Evolutionary conservation across 192 early-diverging fungal genomes (phyloP).

Genomic region (Coemansia asiatica): DNA sequence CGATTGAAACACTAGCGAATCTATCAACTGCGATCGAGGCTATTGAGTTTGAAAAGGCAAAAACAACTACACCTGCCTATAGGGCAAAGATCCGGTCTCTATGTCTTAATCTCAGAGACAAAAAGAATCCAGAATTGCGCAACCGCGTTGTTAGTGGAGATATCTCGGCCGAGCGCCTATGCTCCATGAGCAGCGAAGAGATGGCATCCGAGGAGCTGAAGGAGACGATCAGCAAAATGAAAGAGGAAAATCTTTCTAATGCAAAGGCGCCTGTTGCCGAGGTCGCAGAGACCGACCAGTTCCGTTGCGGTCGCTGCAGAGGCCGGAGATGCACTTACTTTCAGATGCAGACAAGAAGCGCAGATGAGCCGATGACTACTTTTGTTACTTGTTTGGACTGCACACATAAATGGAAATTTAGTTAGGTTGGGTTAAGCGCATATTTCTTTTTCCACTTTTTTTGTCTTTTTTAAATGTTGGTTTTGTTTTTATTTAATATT

Average conservation of each 20-base stretch:
- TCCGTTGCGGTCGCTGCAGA: slow-evolving; percentile 92
- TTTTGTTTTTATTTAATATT: background rate
- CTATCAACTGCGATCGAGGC: slow-evolving; percentile 64
- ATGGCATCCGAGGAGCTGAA: slow-evolving; percentile 90
- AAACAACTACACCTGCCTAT: slow-evolving; percentile 60
- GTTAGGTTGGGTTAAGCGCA: slow-evolving; percentile 1
- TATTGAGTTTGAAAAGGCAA: slow-evolving; percentile 60
- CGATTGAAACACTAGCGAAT: slow-evolving; percentile 56
- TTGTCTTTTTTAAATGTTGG: background rate
- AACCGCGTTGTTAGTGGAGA: slow-evolving; percentile 67
- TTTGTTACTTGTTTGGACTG: slow-evolving; percentile 92
- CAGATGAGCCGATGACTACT: slow-evolving; percentile 99
- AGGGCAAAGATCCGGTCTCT: slow-evolving; percentile 75
- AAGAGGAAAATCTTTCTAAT: slow-evolving; percentile 71
- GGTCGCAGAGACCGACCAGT: slow-evolving; percentile 87
- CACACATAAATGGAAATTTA: slow-evolving; percentile 81
- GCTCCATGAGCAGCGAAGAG: slow-evolving; percentile 80
- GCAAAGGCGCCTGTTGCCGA: slow-evolving; percentile 72
- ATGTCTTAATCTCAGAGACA: slow-evolving; percentile 74
- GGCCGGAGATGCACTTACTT: slow-evolving; percentile 84
- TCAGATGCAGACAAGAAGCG: slow-evolving; percentile 96
- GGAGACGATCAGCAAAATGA: slow-evolving; percentile 66
- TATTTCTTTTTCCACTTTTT: background rate
- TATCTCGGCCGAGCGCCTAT: slow-evolving; percentile 65
- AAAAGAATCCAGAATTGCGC: slow-evolving; percentile 74